A percentile compares a stretch with the other conserved stretches of the same genome.
Conservation (phyloP, 768 basidiomycete species). For the Tubosaeta brunneosetosa region DNA sequence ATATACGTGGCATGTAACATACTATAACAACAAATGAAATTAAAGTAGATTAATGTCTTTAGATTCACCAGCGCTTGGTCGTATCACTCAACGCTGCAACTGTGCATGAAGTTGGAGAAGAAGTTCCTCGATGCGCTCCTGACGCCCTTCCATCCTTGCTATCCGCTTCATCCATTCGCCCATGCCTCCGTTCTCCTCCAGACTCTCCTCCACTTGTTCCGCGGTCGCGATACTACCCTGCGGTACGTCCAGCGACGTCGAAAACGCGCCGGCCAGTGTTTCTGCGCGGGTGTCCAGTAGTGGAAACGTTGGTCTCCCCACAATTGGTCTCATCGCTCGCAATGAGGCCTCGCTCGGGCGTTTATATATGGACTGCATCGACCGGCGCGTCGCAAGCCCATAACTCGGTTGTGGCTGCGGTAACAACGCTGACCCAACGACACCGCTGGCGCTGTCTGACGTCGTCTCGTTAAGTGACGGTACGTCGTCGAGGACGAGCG, state of each 20-base stretch:
- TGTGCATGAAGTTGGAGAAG: constrained; percentile 31
- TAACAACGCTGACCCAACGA: constrained; percentile 4
- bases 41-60: constrained; percentile 1
- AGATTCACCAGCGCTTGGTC: neutral
- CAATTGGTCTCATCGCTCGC: neutral
- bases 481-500: constrained; percentile 51
- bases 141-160: constrained; percentile 39
- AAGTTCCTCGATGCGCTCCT: constrained; percentile 46
- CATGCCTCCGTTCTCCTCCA: constrained; percentile 25
- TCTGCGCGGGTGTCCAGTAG: constrained; percentile 24
- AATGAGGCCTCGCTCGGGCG: constrained; percentile 13
- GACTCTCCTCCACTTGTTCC: constrained; percentile 25
- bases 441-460: constrained; percentile 10
- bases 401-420: constrained; percentile 28
- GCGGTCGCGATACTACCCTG: constrained; percentile 17
- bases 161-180: constrained; percentile 32
- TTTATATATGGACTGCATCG: constrained; percentile 24
- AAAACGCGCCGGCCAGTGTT: constrained; percentile 15
- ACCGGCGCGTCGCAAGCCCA: constrained; percentile 36
- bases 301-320: constrained; percentile 12
- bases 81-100: constrained; percentile 7
- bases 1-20: constrained; percentile 2
- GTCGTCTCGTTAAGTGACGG: constrained; percentile 32
- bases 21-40: neutral
- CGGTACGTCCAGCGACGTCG: constrained; percentile 25